These are phyloP conservation scores for Lepiota subincarnata DNA, from an alignment of 768 basidiomycete species.

Conservation along the genomic window DNA sequence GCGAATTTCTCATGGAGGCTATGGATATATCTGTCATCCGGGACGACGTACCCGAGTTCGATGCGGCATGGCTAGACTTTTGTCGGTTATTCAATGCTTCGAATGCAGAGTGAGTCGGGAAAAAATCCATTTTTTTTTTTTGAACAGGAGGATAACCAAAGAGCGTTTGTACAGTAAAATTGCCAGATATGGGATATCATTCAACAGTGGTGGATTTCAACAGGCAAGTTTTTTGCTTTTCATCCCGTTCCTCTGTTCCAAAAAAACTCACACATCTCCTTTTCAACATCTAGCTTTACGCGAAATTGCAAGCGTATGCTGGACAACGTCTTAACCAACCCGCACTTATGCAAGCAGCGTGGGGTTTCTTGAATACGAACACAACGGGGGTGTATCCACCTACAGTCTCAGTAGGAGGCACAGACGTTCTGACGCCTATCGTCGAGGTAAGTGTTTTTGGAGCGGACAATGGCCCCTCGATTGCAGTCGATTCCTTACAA, in stretches of 20 bases:
- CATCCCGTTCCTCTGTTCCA: no score
- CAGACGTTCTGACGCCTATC: slow-evolving; percentile 44
- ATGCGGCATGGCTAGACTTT: slow-evolving; percentile 37
- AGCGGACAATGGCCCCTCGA: no score
- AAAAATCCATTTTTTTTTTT: no score
- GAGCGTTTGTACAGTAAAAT: slow-evolving; percentile 22
- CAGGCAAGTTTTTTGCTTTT: slow-evolving; percentile 17
- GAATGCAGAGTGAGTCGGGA: slow-evolving; percentile 26
- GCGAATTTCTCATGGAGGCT: slow-evolving; percentile 37
- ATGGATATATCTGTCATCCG: slow-evolving; percentile 29
- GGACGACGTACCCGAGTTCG: slow-evolving; percentile 31
- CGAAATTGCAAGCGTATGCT: slow-evolving; percentile 35
- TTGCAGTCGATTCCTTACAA: not conserved
- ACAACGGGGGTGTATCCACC: slow-evolving; percentile 32
- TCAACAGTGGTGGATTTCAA: slow-evolving; percentile 29
- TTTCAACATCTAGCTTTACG: slow-evolving; percentile 31
- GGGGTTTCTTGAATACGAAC: slow-evolving; percentile 27
- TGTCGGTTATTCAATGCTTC: slow-evolving; percentile 33
- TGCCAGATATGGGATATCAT: slow-evolving; percentile 32
- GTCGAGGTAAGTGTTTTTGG: slow-evolving; percentile 27
- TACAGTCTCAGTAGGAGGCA: slow-evolving; percentile 36
- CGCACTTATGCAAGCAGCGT: slow-evolving; percentile 30
- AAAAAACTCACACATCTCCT: no score
- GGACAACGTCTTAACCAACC: slow-evolving; percentile 30
- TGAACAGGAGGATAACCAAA: not conserved